These are phyloP conservation scores for Fusarium sp. DNA, from an alignment of 2,329 filamentous ascomycete species.

Conservation along the genomic window DNA sequence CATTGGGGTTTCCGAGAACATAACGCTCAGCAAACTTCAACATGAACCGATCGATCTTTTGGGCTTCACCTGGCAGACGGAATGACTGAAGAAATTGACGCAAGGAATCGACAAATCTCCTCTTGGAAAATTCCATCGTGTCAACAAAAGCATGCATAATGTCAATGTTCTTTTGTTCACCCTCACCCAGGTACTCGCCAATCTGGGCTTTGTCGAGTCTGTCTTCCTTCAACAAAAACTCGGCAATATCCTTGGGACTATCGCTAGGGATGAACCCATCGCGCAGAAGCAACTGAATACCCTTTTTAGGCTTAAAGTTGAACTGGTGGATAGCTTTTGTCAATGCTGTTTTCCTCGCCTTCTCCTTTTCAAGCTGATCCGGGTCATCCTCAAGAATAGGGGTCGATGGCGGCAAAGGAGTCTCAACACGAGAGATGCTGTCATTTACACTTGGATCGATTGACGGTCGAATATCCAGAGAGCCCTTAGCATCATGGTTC, in stretches of 20 bases:
- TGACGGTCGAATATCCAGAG: constrained; percentile 61
- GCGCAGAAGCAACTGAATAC: constrained; percentile 83
- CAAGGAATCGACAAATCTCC: constrained; percentile 90
- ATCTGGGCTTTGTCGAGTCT: constrained; percentile 90
- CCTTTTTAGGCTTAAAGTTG: constrained; percentile 97
- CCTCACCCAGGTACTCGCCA: constrained; percentile 94
- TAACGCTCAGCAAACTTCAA: constrained; percentile 98
- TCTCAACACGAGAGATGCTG: constrained; percentile 70
- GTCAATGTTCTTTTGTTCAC: constrained; percentile 90
- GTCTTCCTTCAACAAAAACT: constrained; percentile 83
- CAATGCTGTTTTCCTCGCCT: constrained; percentile 91
- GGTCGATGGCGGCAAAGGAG: constrained; percentile 69
- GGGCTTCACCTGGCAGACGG: constrained; percentile 92
- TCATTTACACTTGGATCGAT: constrained; percentile 76
- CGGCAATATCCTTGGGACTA: constrained; percentile 82
- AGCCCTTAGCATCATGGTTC: constrained; percentile 51
- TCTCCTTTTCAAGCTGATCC: constrained; percentile 91
- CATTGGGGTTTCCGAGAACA: constrained; percentile 92
- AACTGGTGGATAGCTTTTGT: constrained; percentile 90
- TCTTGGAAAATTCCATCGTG: constrained; percentile 90
- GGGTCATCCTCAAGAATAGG: constrained; percentile 87
- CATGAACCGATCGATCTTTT: constrained; percentile 99
- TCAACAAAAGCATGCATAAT: constrained; percentile 99
- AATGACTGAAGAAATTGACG: constrained; percentile 94
- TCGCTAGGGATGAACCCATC: constrained; percentile 89